Percentiles rank a stretch among this genome's conserved stretches.
phyloP scores from a whole-genome alignment of 148 eudicot species.

The Rhododendron ferrugineum region DNA sequence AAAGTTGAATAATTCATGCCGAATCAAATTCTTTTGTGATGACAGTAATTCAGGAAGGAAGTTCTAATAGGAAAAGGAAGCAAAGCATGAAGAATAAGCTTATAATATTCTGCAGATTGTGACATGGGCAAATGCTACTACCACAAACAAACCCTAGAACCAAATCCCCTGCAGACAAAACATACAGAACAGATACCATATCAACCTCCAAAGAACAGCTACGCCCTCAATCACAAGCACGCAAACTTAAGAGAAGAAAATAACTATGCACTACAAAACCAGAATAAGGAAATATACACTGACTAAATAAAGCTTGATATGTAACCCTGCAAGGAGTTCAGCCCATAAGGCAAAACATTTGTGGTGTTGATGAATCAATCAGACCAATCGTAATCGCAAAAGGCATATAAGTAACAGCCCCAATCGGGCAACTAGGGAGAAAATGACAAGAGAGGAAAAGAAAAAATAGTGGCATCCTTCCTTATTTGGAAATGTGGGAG shows the following conservation, averaged over 20 bases:
- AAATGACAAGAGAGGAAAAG: background rate
- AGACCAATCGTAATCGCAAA: background rate
- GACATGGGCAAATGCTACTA: background rate
- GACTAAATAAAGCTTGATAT: background rate
- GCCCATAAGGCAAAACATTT: background rate
- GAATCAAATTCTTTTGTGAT: background rate
- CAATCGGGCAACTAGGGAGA: background rate
- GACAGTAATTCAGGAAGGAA: background rate
- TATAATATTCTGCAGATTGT: background rate
- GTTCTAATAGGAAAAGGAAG: background rate
- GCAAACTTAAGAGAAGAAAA: background rate
- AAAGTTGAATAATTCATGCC: background rate
- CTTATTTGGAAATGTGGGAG: background rate
- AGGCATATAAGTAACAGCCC: background rate
- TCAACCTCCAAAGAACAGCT: background rate
- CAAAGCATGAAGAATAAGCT: background rate
- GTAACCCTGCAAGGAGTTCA: background rate
- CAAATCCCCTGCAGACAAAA: background rate
- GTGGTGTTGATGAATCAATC: background rate
- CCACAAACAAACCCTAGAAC: background rate
- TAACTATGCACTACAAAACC: background rate
- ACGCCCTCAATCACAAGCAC: background rate
- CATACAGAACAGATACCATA: background rate
- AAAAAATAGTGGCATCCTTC: background rate
- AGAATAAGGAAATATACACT: background rate